Evolutionary conservation across 768 basidiomycete species (phyloP), one percentile per base, ranked within the genome.

Genomic region (Cubamyces sp.): DNA sequence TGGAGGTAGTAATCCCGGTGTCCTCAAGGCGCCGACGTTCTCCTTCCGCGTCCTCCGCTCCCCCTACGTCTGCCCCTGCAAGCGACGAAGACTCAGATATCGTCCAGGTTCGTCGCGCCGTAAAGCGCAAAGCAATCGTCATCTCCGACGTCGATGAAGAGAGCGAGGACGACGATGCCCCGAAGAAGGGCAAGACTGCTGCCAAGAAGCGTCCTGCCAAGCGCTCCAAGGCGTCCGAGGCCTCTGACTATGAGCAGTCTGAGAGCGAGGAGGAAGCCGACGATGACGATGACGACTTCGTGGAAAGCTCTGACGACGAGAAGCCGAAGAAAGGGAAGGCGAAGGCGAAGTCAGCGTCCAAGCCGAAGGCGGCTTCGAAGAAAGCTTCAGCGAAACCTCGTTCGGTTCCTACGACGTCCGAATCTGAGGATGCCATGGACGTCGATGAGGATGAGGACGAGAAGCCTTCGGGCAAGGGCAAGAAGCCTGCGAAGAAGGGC

Each of bases 1-100:
- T 85, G 37, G 87, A 89, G 67, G 88, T 90, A 8, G 81, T 88
- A 18, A 82, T 91, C 40, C 75, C 77, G 4, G 28, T 55, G 25
- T 43, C 48, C 46, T 57, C 69, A 26, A 72, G 67, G 60, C 64
- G 64, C 15, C 39, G 59, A 11, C 8, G 43, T 3, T 62, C 67
- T 23, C 53, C 65, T n/a, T 66, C 41, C 54, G 73, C 75, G n/a
- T 57, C 64, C 5, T 72, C 76, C 0, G 71, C 73, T 19, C 59
- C 65, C 7, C 40, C 66, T n/a, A 60, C 70, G 16, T 72, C 73
- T 30, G 75, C 77, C 7, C 74, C 71, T 8, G 75, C 75, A 15
- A 73, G 71, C 52, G 78, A 79, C 28, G 73, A 75, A 1, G 81
- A 78, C 19, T 77, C 74, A 2, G 78, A 79, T 73, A 69, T 54